Evolutionary conservation across 2,329 filamentous ascomycete species (phyloP), one percentile per base, ranked within the genome.

Genomic region (Macrophomina pseudophaseolina): DNA sequence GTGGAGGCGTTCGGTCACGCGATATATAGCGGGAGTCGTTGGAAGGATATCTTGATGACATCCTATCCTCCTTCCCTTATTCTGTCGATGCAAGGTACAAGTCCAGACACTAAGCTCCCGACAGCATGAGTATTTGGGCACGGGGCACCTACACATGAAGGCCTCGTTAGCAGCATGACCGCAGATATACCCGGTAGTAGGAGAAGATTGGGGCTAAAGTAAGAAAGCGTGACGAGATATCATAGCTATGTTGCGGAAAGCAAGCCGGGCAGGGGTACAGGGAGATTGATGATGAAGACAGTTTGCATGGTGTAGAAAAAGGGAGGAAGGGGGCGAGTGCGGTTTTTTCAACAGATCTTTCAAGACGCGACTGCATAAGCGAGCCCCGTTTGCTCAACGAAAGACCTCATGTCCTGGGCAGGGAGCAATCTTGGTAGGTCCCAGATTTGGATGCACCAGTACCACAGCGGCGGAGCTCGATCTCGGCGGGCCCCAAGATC

Each of bases 1-100:
- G 86, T 56, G 71, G 72, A 44, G 81, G 80, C 16, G 80, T 80
- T 64, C 79, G 75, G 70, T 80, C 81, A 71, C 81, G 80, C 66
- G 80, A 75, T 62, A 75, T 76, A 59, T 76, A 75, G 28, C 68
- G 56, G 18, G 49, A 62, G 62, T 69, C 67, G 64, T 64, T 52
- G 28, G 56, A 58, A 14, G 54, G 56, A 53, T 59, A 66, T 59
- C 67, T 46, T 30, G 64, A 68, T 35, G 72, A 69, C 76, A 78
- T 71, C 51, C 53, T 60, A 54, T 28, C 18, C 58, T 28, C 16
- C 58, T 38, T 62, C 58, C 58, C 75, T 71, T 72, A 68, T 74
- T 70, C 70, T 76, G 71, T 72, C 68, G 77, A 76, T 60, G 75
- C 72, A 65, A 73, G 75, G 59, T 75, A 73, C 69, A n/a, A 28